Base-by-base conservation (phyloP, 495 filamentous ascomycete genomes). In the Penicillium soppii region DNA sequence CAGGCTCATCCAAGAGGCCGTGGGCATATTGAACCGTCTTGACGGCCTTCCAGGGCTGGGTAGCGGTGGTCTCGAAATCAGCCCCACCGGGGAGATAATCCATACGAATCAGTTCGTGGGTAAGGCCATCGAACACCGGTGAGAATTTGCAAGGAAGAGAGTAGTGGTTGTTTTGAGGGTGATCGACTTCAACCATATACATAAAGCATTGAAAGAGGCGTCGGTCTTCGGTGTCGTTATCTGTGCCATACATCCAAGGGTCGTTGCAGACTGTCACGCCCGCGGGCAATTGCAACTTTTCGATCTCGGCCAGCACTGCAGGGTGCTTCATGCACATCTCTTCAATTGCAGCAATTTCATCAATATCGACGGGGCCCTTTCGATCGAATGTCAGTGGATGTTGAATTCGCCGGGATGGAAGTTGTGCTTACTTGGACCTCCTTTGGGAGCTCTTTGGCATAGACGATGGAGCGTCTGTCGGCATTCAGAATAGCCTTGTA, bases 121-220 rank as follows among this genome's bases (percentile, higher is more conserved):
- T 82, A 21, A 78, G 74, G 1, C 79, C 81, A 58, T 84, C 82
- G 33, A 95, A 74, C 16, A 94, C 87, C 0, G 90, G 89, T 5
- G 86, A 91, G 56, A 94, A 87, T 27, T 84, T 78, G 42, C 91
- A 77, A 0, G 90, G 90, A 27, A 88, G 77, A 0, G 88, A 82
- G 65, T 95, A 95, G 56, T 92, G 86, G 61, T 91, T 92, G 53
- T 72, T 68, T 43, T 73, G 63, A 2, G 71, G 66, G 36, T 75
- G 71, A 43, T 75, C 65, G 1, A 52, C 56, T 1, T 54, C 61
- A 2, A 73, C 64, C 16, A 74, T 64, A 25, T 74, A 74, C 67
- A 76, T 72, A 53, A 73, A 76, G 56, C 70, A 74, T 47, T 76
- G 73, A 46, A 70, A 69, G 45, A 74, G 38, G 0, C 70, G 71